A percentile compares a stretch with the other conserved stretches of the same genome.
Evolutionary conservation across 228 moss, liverwort and hornwort genomes (phyloP).

Genomic region (Sphagnum fallax): DNA sequence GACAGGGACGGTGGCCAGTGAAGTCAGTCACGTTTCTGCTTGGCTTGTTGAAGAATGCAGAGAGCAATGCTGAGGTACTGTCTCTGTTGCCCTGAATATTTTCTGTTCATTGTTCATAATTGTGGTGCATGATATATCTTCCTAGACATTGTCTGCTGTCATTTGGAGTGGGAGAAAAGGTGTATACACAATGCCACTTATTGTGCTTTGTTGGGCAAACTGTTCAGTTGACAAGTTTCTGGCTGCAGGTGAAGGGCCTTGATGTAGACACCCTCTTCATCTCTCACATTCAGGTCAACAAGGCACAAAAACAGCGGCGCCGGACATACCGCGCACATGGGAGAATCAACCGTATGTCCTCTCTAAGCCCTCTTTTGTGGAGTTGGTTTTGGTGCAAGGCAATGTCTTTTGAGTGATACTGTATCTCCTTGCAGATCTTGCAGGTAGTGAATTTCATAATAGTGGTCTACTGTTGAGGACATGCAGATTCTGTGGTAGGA

Average conservation of each 20-base stretch:
- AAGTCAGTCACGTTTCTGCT: constrained; percentile 44
- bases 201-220: too few relatives aligned
- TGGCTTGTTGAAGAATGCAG: constrained; percentile 44
- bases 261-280: constrained; percentile 73
- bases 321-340: constrained; percentile 88
- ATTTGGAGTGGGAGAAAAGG: too few relatives aligned
- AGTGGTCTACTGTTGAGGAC: not conserved
- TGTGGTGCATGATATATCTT: not conserved
- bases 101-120: not conserved
- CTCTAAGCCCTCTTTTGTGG: too few relatives aligned
- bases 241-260: constrained; percentile 66
- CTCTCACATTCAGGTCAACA: constrained; percentile 84
- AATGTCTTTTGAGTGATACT: too few relatives aligned
- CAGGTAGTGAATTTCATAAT: not conserved
- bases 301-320: constrained; percentile 83
- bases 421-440: not conserved
- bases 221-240: too few relatives aligned
- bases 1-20: constrained; percentile 53
- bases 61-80: constrained; percentile 45
- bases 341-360: constrained; percentile 73
- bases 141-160: not conserved
- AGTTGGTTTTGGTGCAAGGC: too few relatives aligned
- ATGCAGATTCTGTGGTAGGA: not conserved
- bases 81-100: not conserved
- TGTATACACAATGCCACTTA: too few relatives aligned